A percentile compares a stretch with the other conserved stretches of the same genome.
Conservation (phyloP, 228 moss, liverwort and hornwort genomes). For the Sphagnum fallax region DNA sequence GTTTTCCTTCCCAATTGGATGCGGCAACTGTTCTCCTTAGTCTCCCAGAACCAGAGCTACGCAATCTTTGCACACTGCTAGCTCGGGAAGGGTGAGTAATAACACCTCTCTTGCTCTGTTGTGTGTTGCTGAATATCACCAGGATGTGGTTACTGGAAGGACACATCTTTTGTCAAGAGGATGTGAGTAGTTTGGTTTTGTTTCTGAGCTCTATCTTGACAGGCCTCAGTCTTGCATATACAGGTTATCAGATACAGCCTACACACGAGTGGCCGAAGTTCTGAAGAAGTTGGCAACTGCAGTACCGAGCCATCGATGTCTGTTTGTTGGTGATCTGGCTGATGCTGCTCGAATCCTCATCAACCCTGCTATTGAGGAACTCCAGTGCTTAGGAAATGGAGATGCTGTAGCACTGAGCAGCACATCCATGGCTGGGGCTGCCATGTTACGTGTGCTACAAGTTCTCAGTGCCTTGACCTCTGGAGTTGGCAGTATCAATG, state of each 20-base stretch:
- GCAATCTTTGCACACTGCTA: conserved; percentile 89
- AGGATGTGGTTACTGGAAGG: too few relatives aligned
- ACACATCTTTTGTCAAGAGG: too few relatives aligned
- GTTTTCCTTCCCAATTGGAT: conserved; percentile 43
- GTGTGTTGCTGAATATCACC: too few relatives aligned
- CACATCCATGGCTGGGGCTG: conserved; percentile 87
- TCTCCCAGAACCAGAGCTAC: conserved; percentile 89
- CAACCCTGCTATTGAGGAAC: conserved; percentile 71
- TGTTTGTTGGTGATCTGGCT: conserved; percentile 83
- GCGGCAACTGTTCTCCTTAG: conserved; percentile 64
- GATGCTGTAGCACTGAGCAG: conserved; percentile 70
- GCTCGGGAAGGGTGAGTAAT: conserved; percentile 83
- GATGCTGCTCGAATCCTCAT: conserved; percentile 68
- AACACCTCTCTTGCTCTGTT: too few relatives aligned
- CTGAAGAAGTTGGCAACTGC: conserved; percentile 91
- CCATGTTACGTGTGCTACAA: conserved; percentile 90
- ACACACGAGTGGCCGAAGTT: conserved; percentile 78
- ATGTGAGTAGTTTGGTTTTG: too few relatives aligned
- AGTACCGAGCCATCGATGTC: conserved; percentile 68
- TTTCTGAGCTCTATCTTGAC: too few relatives aligned
- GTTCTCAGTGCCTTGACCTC: conserved; percentile 84
- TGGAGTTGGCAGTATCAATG: conserved; percentile 25
- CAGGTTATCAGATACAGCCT: conserved; percentile 90
- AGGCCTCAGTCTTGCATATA: not conserved
- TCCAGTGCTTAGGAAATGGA: conserved; percentile 68